These are phyloP conservation scores for Mortierella sp. DNA, from an alignment of 371 early-diverging fungal species.

Conservation along the genomic window DNA sequence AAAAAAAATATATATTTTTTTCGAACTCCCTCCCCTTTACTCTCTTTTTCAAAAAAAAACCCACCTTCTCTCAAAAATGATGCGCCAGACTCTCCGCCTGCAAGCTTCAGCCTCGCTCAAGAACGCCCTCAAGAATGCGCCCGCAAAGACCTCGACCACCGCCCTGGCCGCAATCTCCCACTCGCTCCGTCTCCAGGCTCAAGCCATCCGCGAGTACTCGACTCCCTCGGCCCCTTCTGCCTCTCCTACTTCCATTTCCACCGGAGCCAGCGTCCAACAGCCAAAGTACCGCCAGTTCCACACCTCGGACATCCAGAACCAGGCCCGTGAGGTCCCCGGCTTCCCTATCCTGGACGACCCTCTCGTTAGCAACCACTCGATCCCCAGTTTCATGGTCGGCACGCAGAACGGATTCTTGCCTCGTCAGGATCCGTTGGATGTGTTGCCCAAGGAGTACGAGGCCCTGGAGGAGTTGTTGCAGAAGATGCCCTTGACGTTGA, in stretches of 20 bases:
- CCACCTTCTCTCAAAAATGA: neutral
- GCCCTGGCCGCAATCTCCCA: constrained; percentile 42
- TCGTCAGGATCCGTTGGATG: constrained; percentile 72
- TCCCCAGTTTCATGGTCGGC: constrained; percentile 76
- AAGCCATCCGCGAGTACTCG: constrained; percentile 46
- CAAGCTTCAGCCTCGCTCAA: constrained; percentile 38
- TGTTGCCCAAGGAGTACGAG: constrained; percentile 77
- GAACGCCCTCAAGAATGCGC: constrained; percentile 34
- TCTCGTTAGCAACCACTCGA: constrained; percentile 53
- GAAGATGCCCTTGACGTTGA: constrained; percentile 80
- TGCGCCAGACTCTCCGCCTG: constrained; percentile 41
- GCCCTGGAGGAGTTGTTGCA: constrained; percentile 78
- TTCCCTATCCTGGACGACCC: constrained; percentile 59
- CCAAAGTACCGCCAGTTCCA: constrained; percentile 56
- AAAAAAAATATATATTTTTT: neutral
- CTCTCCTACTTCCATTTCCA: constrained; percentile 21
- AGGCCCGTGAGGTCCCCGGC: constrained; percentile 49
- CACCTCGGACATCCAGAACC: constrained; percentile 25
- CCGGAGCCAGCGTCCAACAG: constrained; percentile 6
- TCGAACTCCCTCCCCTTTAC: neutral
- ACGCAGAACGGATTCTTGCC: constrained; percentile 81
- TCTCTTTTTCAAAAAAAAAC: neutral
- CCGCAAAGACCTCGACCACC: constrained; percentile 23
- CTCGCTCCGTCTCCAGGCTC: constrained; percentile 42
- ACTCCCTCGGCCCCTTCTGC: constrained; percentile 27